Base-by-base conservation (phyloP, 345 rosid genomes). In the Carallia pectinifolia region DNA sequence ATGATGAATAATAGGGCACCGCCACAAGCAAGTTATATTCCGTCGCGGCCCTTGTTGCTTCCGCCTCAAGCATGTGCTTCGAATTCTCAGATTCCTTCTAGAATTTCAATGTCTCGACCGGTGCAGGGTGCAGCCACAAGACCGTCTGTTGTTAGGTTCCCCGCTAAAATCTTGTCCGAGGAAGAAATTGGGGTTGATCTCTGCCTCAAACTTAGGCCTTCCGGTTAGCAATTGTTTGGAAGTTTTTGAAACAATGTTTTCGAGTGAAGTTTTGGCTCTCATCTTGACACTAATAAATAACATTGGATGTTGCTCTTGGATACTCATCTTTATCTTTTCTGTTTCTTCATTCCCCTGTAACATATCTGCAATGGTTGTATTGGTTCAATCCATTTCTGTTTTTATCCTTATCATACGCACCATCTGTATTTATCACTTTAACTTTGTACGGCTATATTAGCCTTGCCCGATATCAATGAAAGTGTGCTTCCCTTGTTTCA, bases 121-220 rank as follows among this genome's bases (percentile, higher is more conserved):
- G 55, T 76, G 38, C 73, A 64, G 16, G 64, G 69, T 52, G 75
- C 71, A 4, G 72, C 70, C 55, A 27, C 78, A 40, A 13, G 23
- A 33, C 58, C 77, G 5, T 34, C 62, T 2, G 69, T 53, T 23
- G 64, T 31, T 16, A 71, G 72, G 23, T 65, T 80, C 65, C 65
- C 84, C 4, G 69, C 63, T 37, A 69, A 77, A 69, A 34, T 64
- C 16, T 39, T 74, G 53, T 68, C 84, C 31, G 65, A 75, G 33
- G 64, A 44, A 40, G 82, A 75, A 52, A 65, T 55, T 5, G 85
- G 81, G n/a, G 60, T 77, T 47, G 86, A 83, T 73, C 86, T 85
- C 38, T 75, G 83, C 65, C 84, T 85, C 52, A 85, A 83, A 75
- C 89, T 85, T 60, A 75, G 74, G 38, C 78, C 82, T 19, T 74